These are phyloP conservation scores for Solanum aculeatissimum DNA, from an alignment of 305 asterid genomes.

Conservation along the genomic window DNA sequence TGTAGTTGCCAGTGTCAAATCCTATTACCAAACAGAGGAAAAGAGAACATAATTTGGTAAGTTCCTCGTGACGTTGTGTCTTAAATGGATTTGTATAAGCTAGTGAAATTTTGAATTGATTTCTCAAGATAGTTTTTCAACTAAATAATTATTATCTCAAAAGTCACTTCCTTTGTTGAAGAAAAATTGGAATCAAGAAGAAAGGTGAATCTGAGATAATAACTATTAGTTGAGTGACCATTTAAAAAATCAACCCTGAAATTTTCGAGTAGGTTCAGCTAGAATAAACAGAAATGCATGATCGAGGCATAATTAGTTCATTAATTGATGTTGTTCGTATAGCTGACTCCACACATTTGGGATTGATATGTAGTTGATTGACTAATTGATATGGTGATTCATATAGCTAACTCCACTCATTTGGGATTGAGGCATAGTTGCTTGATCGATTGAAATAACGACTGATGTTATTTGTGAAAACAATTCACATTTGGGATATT, in stretches of 20 bases:
- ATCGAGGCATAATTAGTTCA: not conserved
- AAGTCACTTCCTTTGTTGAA: too few species aligned
- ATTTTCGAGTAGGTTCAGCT: not conserved
- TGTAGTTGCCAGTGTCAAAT: too few species aligned
- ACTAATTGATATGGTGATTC: not conserved
- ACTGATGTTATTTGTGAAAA: not conserved
- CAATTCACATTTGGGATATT: not conserved
- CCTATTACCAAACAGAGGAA: not conserved
- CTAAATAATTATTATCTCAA: too few species aligned
- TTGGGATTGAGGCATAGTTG: not conserved
- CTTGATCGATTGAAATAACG: not conserved
- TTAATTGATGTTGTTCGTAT: not conserved
- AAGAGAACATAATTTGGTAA: not conserved
- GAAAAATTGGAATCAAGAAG: too few species aligned
- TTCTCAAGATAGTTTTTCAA: too few species aligned
- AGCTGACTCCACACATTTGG: not conserved
- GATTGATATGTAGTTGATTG: not conserved
- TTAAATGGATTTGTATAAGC: not conserved
- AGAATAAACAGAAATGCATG: not conserved
- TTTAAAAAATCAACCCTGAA: too few species aligned
- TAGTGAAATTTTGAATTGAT: too few species aligned
- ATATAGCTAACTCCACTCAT: not conserved
- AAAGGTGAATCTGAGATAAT: too few species aligned
- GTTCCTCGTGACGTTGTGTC: not conserved
- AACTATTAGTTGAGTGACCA: too few species aligned